Base-by-base conservation (phyloP, 1,284 basidiomycete species). In the Puccinia triticina region DNA sequence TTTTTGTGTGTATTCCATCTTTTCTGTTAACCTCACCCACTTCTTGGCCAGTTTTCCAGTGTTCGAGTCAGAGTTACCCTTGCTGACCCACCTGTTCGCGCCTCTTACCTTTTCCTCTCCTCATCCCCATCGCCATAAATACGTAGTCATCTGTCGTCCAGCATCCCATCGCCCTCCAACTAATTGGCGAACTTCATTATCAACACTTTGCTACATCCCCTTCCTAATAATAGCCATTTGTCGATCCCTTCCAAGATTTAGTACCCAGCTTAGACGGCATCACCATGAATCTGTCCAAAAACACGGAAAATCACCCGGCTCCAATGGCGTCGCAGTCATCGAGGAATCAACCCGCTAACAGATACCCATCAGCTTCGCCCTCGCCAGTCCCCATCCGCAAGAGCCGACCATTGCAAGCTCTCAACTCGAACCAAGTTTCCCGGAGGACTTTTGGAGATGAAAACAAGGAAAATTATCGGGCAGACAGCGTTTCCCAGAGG, bases 361-460 rank as follows among this genome's bases (percentile, higher is more conserved):
- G 75, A 18, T 77, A 40, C 16, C 59, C 43, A 40, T 77, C 75
- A 26, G 29, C 61, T 64, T 77, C 75, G n/a, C 75, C 75, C 8
- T 77, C 75, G 11, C 75, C 75, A 48, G 59, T 34, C 11, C 57
- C 75, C 37, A 77, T 77, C 48, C 75, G 75, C 40, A 77, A 66
- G 59, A 61, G 53, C 34, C 75, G 75, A 64, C 59, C 75, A 32
- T 77, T 77, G 8, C 75, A 77, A 66, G 5, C 11, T 61, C 75
- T 77, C 34, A 61, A 46, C 43, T 46, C 61, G 14, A 77, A 77
- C 48, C 75, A 77, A 77, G 21, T 50, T 66, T 61, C 59, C 26
- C 75, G 61, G 12, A 61, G 59, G 29, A 7, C 75, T 5, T 40
- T 23, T 26, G 75, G 7, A 61, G 46, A 66, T 66, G 57, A 77